Percentiles rank a stretch among this genome's conserved stretches.
Conservation (phyloP, 225 moss, liverwort and hornwort genomes). For the Sphagnum contortum region DNA sequence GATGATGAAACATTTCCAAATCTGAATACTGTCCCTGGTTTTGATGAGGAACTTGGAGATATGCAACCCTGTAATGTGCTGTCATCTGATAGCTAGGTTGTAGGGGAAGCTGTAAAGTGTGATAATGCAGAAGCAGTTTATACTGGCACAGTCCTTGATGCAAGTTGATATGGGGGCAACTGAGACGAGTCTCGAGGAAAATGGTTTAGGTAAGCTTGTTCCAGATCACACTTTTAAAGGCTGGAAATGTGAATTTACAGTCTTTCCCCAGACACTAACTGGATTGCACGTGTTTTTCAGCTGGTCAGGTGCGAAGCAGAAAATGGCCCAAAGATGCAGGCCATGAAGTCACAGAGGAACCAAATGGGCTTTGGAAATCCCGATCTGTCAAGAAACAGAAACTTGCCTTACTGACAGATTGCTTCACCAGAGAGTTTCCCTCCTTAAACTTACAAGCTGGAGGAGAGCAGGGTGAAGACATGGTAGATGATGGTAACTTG, state of each 20-base stretch:
- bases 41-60: too few relatives aligned
- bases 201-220: neutral
- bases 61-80: neutral
- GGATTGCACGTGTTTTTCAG: neutral
- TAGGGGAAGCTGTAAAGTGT: neutral
- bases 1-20: too few relatives aligned
- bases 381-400: slow-evolving; percentile 2
- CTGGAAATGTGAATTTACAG: neutral
- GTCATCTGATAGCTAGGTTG: neutral
- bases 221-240: neutral
- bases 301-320: neutral
- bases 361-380: neutral
- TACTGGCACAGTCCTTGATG: neutral
- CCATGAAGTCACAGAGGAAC: neutral
- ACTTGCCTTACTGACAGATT: slow-evolving; percentile 1
- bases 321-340: neutral
- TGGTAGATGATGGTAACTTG: neutral
- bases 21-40: too few relatives aligned
- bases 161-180: slow-evolving; percentile 4
- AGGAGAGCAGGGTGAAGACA: neutral
- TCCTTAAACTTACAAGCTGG: neutral
- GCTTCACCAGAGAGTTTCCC: neutral
- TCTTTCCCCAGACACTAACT: neutral
- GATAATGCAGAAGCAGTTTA: slow-evolving; percentile 1
- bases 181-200: slow-evolving; percentile 2